These are phyloP conservation scores for Primulina eburnea DNA, from an alignment of 257 asterid genomes.

Conservation along the genomic window DNA sequence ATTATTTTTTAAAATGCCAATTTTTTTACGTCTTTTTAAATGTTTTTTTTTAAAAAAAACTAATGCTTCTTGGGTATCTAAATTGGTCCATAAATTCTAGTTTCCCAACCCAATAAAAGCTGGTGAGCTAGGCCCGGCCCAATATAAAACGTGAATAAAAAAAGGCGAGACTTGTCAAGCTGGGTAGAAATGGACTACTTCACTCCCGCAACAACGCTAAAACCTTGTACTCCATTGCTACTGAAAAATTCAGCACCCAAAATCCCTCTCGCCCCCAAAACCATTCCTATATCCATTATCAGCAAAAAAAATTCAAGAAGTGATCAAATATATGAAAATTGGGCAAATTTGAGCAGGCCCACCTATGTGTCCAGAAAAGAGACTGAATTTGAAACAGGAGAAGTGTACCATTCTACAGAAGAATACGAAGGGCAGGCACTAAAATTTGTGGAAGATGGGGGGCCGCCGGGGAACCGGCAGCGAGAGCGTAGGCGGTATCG, in stretches of 20 bases:
- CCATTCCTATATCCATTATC: background rate
- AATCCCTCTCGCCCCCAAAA: background rate
- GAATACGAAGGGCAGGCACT: slow-evolving; percentile 28
- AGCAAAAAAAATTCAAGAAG: slow-evolving; percentile 5
- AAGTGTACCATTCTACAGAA: slow-evolving; percentile 23
- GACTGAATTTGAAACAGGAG: slow-evolving; percentile 41
- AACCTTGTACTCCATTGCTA: slow-evolving; percentile 28
- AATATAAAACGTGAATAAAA: too few species aligned
- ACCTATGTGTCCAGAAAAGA: slow-evolving; percentile 40
- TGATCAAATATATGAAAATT: slow-evolving; percentile 18
- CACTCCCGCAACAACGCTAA: slow-evolving; percentile 23
- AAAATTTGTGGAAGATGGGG: slow-evolving; percentile 21
- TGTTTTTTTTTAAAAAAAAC: too few species aligned
- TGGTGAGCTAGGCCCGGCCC: too few species aligned
- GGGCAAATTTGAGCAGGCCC: slow-evolving; percentile 28
- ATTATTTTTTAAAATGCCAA: too few species aligned
- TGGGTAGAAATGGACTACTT: slow-evolving; percentile 34
- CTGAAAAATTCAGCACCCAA: slow-evolving; percentile 9
- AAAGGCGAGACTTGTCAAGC: background rate
- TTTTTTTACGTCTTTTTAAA: too few species aligned
- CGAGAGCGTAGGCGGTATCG: slow-evolving; percentile 60
- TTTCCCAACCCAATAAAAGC: too few species aligned
- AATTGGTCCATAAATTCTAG: too few species aligned
- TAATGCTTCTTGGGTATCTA: too few species aligned
- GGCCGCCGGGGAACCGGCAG: slow-evolving; percentile 35